These are phyloP conservation scores for Trametes pubescens DNA, from an alignment of 1,284 basidiomycete species.

Conservation along the genomic window DNA sequence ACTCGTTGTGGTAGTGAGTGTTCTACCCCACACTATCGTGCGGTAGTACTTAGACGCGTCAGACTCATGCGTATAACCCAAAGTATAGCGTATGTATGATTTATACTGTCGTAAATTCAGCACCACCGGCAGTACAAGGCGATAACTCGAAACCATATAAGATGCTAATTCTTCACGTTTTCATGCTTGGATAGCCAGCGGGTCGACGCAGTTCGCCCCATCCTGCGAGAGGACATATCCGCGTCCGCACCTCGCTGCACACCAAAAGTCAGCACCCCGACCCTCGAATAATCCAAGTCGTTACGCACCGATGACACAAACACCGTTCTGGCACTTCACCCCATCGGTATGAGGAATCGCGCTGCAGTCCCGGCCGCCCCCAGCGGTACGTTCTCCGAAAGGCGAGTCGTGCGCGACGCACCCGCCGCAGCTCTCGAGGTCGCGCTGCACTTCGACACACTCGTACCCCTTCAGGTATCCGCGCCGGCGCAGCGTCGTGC, in stretches of 20 bases:
- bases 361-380: slow-evolving; percentile 38
- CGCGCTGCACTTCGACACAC: slow-evolving; percentile 36
- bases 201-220: slow-evolving; percentile 20
- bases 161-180: no score
- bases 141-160: background rate
- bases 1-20: background rate
- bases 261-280: background rate
- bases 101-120: no score
- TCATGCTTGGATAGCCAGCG: background rate
- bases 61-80: background rate
- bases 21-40: background rate
- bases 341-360: slow-evolving; percentile 37
- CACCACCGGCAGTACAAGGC: no score
- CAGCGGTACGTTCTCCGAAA: slow-evolving; percentile 27
- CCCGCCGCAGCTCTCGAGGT: slow-evolving; percentile 40
- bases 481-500: slow-evolving; percentile 14
- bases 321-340: slow-evolving; percentile 31
- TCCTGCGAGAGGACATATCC: slow-evolving; percentile 25
- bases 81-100: background rate
- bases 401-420: slow-evolving; percentile 33
- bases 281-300: background rate
- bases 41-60: background rate
- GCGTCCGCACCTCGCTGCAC: slow-evolving; percentile 19
- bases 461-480: slow-evolving; percentile 31
- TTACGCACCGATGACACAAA: slow-evolving; percentile 37